Evolutionary conservation across 306 rosid genomes (phyloP), one percentile per base, ranked within the genome.

Genomic region (Lithocarpus polystachyus): DNA sequence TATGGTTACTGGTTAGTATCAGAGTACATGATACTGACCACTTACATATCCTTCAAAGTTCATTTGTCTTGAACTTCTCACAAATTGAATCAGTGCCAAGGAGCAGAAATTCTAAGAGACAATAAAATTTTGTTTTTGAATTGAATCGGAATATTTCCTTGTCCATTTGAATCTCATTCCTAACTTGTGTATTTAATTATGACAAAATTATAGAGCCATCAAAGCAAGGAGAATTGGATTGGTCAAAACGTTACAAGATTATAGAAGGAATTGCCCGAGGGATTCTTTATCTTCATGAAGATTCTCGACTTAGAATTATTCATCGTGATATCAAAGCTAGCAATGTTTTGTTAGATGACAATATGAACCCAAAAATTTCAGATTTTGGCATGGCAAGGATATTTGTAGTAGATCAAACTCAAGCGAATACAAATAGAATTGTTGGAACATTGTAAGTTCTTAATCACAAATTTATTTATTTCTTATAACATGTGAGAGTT

Each of bases 391-490:
- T 83, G 79, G 89, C 93, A 53, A 89, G 55, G 15, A 43, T 83
- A 8, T 69, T 85, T 56, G 55, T n/a, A 3, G 54, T 54, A 1
- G 78, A 87, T 62, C 82, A 83, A 83, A 73, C 73, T 28, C 53
- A 68, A 18, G 87, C 55, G 37, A 79, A 56, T 35, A 87, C 88
- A 0, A 78, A 17, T 2, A 80, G 77, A 75, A 68, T 87, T 8
- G 89, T 81, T 1, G 90, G 90, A 45, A 87, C 93, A 6, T 81
- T 70, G 90, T 89, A 75, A 89, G 93, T 78, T 11, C 20, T 29
- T 6, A 3, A 26, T 19, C 12, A 11, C 2, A 35, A 35, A 6
- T 35, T 35, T 35, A 10, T 11, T 45, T 45, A 45, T 45, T 26
- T 35, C 4, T 18, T 18, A 19, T 23, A n/a, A 3, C 17, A 3